Evolutionary conservation across 495 filamentous ascomycete species (phyloP).

Genomic region (Penicillium goetzii): DNA sequence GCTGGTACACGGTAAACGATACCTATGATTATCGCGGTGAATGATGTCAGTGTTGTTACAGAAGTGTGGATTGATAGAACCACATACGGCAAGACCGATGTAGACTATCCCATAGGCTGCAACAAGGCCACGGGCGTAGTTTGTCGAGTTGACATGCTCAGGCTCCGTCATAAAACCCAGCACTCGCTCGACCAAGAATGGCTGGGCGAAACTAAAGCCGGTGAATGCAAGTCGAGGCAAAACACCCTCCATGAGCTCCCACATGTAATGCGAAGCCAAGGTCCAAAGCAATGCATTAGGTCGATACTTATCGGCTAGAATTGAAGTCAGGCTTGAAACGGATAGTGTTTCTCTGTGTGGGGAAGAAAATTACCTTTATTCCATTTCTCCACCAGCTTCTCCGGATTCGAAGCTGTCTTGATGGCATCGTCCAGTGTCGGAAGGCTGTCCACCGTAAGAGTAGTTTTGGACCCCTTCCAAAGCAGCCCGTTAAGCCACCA

Average conservation of each 20-base stretch:
- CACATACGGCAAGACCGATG: conserved; percentile 54
- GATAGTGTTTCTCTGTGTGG: not conserved
- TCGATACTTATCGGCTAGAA: conserved; percentile 29
- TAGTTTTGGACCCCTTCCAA: conserved; percentile 43
- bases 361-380: conserved; percentile 22
- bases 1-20: conserved; percentile 53
- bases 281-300: conserved; percentile 42
- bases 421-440: conserved; percentile 45
- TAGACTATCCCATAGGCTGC: conserved; percentile 62
- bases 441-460: conserved; percentile 47
- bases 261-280: conserved; percentile 41
- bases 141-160: conserved; percentile 26
- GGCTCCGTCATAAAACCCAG: conserved; percentile 47
- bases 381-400: conserved; percentile 43
- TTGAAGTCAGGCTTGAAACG: not conserved
- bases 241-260: conserved; percentile 44
- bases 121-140: conserved; percentile 58
- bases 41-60: not conserved
- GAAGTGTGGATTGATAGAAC: not conserved
- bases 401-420: conserved; percentile 35
- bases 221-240: conserved; percentile 54
- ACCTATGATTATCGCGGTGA: conserved; percentile 9
- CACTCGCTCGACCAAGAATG: conserved; percentile 59
- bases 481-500: conserved; percentile 61
- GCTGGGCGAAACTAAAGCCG: conserved; percentile 62